Evolutionary conservation across 164 flowering plant species (phyloP), one percentile per base, ranked within the genome.

Genomic region (Aristolochia contorta): DNA sequence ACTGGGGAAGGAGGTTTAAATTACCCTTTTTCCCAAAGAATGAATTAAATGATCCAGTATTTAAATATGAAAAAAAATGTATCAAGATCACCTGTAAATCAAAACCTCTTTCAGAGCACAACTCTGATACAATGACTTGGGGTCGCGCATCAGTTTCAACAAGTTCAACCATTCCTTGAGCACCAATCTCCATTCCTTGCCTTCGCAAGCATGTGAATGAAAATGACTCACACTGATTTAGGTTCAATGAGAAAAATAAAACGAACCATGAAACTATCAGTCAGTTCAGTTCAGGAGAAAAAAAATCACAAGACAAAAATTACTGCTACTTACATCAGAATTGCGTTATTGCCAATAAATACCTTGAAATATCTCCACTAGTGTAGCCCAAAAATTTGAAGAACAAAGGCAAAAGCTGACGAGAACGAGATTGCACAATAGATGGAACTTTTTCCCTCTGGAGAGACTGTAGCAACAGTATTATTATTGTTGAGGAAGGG

Each of bases 151-250:
- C 78, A 78, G 25, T 69, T 67, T 83, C 76, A 89, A 70, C 71
- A 91, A 69, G 73, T 74, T 79, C 25, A 94, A 65, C 99, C 99
- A 94, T 69, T 91, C 97, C 65, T 78, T 85, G 47, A 94, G 88
- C 56, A 82, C 75, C 33, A 54, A 68, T 54, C 79, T 88, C 99
- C 97, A 91, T 51, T 83, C 85, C 75, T 84, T 88, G 45, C 86
- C 88, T 63, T 79, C 78, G 66, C 81, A 81, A 59, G 66, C 69
- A 65, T 65, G 61, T 51, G 69, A 33, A 33, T 78, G 67, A 65
- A 79, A 82, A 30, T 69, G 70, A 32, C 71, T 84, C 67, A 84
- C 81, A 67, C 89, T 90, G 82, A 68, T 76, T 23, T 50, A 25
- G 19, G 48, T 56, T 53, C 60, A 45, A 18, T 1, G 27, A 21